Percentiles rank a stretch among this genome's conserved stretches.
These are phyloP conservation scores for Aspergillus neoniger DNA, from an alignment of 2,329 filamentous ascomycete species.

Conservation along the genomic window DNA sequence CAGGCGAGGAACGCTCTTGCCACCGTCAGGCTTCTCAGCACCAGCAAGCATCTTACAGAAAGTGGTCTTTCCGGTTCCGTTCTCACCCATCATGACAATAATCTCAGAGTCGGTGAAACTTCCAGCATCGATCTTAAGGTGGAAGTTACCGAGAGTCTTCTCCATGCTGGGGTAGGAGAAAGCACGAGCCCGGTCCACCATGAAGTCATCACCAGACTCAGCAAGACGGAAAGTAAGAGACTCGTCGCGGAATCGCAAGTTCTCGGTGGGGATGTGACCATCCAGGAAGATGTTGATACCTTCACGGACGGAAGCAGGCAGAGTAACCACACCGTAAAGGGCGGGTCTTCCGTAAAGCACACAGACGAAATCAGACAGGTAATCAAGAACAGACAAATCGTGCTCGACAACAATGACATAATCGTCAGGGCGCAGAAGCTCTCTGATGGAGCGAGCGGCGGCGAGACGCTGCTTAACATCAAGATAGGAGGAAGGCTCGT, in stretches of 20 bases:
- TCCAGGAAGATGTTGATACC: slow-evolving; percentile 99
- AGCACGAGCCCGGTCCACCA: slow-evolving; percentile 78
- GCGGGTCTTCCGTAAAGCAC: slow-evolving; percentile 95
- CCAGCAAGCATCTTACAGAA: slow-evolving; percentile 97
- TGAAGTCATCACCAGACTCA: slow-evolving; percentile 85
- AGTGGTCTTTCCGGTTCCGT: slow-evolving; percentile 98
- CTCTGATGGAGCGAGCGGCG: slow-evolving; percentile 88
- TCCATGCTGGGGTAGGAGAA: slow-evolving; percentile 89
- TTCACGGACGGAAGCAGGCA: slow-evolving; percentile 94
- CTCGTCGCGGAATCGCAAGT: slow-evolving; percentile 96
- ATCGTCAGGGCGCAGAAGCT: slow-evolving; percentile 81
- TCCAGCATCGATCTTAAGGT: slow-evolving; percentile 76
- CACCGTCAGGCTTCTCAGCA: slow-evolving; percentile 84
- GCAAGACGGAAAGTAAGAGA: slow-evolving; percentile 93
- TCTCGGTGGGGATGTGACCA: slow-evolving; percentile 96
- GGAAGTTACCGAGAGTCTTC: slow-evolving; percentile 89
- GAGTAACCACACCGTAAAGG: slow-evolving; percentile 95
- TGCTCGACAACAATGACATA: slow-evolving; percentile 99
- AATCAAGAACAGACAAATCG: slow-evolving; percentile 97
- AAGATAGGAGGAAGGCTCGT: slow-evolving; percentile 97
- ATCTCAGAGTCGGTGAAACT: slow-evolving; percentile 98
- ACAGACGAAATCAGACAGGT: slow-evolving; percentile 97
- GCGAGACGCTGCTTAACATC: slow-evolving; percentile 99
- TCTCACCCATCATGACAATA: slow-evolving; percentile 99
- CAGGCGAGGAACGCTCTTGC: slow-evolving; percentile 80